A percentile compares a stretch with the other conserved stretches of the same genome.
Conservation (phyloP, 2,329 filamentous ascomycete species). For the Colletotrichum gloeosporioides region DNA sequence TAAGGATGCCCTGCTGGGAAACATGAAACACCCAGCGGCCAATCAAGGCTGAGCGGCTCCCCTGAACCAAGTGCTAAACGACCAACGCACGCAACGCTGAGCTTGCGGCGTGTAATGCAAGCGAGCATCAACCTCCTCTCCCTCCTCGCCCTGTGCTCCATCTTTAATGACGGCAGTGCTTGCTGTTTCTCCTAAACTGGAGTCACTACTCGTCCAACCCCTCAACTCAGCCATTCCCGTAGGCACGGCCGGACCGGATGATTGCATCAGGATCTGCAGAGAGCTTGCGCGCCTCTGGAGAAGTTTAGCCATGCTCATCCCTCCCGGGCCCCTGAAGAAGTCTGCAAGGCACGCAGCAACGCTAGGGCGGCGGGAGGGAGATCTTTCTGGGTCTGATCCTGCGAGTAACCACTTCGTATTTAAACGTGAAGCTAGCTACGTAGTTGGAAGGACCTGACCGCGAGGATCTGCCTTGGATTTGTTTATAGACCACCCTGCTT, state of each 20-base stretch:
- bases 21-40: slow-evolving; percentile 17
- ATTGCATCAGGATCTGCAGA: slow-evolving; percentile 24
- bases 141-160: not conserved
- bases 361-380: not conserved
- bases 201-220: not conserved
- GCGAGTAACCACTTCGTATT: not conserved
- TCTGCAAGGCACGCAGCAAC: not conserved
- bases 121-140: slow-evolving; percentile 1
- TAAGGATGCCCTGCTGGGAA: slow-evolving; percentile 11
- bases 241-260: not conserved
- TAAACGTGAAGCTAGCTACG: not conserved
- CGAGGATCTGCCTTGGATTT: not conserved
- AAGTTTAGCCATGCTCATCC: not conserved
- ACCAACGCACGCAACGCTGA: not conserved
- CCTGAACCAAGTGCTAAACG: not conserved
- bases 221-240: not conserved
- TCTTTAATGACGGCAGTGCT: slow-evolving; percentile 1
- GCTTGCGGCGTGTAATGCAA: not conserved
- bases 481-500: not conserved
- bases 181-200: not conserved
- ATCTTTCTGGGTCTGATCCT: slow-evolving; percentile 2
- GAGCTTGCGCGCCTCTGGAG: slow-evolving; percentile 2
- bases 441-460: not conserved
- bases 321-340: not conserved
- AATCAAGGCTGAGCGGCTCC: slow-evolving; percentile 3